phyloP scores from a whole-genome alignment of 2,329 filamentous ascomycete species.

The Aspergillus aculeatus region DNA sequence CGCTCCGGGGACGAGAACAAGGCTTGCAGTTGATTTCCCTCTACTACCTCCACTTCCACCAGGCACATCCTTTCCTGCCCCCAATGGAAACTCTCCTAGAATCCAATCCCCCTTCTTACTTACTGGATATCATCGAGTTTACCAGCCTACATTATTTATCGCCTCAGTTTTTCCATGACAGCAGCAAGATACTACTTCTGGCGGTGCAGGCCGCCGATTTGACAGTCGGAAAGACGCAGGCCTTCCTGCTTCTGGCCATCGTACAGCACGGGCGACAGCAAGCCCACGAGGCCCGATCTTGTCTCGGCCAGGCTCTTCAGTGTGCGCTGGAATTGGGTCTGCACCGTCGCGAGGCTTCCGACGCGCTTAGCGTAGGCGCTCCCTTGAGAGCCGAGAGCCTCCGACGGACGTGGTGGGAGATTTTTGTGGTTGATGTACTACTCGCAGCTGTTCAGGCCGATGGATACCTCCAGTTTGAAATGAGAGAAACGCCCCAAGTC shows the following conservation, averaged over 20 bases:
- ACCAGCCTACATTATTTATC: constrained; percentile 9
- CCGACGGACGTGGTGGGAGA: constrained; percentile 14
- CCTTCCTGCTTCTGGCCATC: neutral
- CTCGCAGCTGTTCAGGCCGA: constrained; percentile 11
- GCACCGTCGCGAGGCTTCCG: constrained; percentile 1
- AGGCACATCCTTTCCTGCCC: constrained; percentile 11
- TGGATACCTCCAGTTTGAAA: constrained; percentile 3
- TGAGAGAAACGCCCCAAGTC: neutral
- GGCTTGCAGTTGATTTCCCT: neutral
- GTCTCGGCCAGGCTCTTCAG: constrained; percentile 1
- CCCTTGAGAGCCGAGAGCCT: constrained; percentile 3
- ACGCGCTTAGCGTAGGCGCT: neutral
- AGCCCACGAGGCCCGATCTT: neutral
- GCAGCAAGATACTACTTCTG: neutral
- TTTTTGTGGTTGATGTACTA: constrained; percentile 7
- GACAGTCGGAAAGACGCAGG: neutral
- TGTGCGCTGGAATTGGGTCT: constrained; percentile 1
- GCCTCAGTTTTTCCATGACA: neutral
- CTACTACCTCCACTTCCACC: constrained; percentile 10
- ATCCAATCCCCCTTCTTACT: neutral
- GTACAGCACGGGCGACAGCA: constrained; percentile 4
- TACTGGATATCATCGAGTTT: constrained; percentile 7
- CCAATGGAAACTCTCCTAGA: constrained; percentile 3
- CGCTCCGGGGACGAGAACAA: neutral
- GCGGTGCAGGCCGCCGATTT: neutral